Evolutionary conservation across 1,284 basidiomycete genomes (phyloP), one percentile per base, ranked within the genome.

Genomic region (Rhizopogon hawkerae): DNA sequence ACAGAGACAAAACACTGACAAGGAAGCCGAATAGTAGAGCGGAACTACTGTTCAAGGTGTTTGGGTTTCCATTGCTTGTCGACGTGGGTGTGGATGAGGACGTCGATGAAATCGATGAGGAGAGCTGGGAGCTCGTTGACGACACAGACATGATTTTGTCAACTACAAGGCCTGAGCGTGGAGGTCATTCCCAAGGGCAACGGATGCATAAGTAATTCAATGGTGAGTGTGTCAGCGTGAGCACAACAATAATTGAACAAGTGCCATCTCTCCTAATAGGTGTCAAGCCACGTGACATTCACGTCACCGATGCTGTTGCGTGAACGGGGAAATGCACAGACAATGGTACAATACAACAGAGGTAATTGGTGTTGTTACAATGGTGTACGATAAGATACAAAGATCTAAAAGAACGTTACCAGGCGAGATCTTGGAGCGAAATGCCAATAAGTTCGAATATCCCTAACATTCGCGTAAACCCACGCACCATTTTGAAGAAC

Each of bases 21-120:
- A 64, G 63, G 49, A 64, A 68, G 13, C 63, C 66, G 11, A 64
- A 66, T 38, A 64, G 57, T 10, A 68, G 46, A 13, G 54, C 53
- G 10, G 66, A 67, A 0, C 63, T 50, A 16, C 49, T 42, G 34
- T 18, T 47, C 29, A 37, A 50, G 26, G 37, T 35, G 16, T 14
- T 29, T 33, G 38, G 29, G 14, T 14, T 29, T 33, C 11, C 5
- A 47, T 6, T n/a, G 41, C 29, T 18, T 38, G 23, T 29, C 13
- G 48, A 13, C 23, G 49, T 51, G 38, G 38, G 14, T 1, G 50
- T 11, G 7, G 29, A 38, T 6, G 37, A 7, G 29, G 41, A 41
- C 6, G 44, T 41, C 9, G 51, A 52, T 16, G 50, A 52, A 31
- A 11, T 39, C n/a, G 49, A 26, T 21, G 51, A 7, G 0, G 55